Evolutionary conservation across 1,139 yeast species (phyloP), one percentile per base, ranked within the genome.

Genomic region (Blastobotrys serpentis): DNA sequence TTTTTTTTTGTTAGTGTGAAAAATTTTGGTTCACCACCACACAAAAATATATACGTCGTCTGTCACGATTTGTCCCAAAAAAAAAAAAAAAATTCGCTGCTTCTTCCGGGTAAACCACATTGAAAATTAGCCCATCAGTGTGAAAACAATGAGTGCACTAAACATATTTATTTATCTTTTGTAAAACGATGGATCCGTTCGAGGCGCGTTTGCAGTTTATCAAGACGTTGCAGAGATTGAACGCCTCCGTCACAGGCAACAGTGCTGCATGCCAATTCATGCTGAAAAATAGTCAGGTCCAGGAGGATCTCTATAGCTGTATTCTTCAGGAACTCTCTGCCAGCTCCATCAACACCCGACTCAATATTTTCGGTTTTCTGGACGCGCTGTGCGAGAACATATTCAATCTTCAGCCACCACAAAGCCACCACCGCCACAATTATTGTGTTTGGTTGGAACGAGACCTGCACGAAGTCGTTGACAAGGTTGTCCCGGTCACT

Each of bases 131-230:
- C n/a, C n/a, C n/a, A n/a, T n/a, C n/a, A n/a, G n/a, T n/a, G n/a
- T n/a, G n/a, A n/a, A n/a, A n/a, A n/a, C n/a, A n/a, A n/a, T n/a
- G n/a, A n/a, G n/a, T n/a, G n/a, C n/a, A n/a, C n/a, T n/a, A n/a
- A n/a, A n/a, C n/a, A n/a, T n/a, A n/a, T n/a, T n/a, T n/a, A n/a
- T n/a, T n/a, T n/a, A n/a, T n/a, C n/a, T n/a, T n/a, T n/a, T n/a
- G n/a, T n/a, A n/a, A n/a, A 11, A 42, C 17, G 19, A 84, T 86
- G 92, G 95, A 86, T 61, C 81, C 92, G 1, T 84, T 86, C 64
- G 94, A 84, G 62, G 86, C 88, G 2, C 77, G 88, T 50, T 70
- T 85, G 42, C 83, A 82, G 63, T 82, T 88, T 58, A 71, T 77
- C 13, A 85, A 81, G 60, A 74, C 79, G 42, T 72, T 88, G 36